Evolutionary conservation across 257 asterid genomes (phyloP).

Genomic region (Nicotiana sylvestris): DNA sequence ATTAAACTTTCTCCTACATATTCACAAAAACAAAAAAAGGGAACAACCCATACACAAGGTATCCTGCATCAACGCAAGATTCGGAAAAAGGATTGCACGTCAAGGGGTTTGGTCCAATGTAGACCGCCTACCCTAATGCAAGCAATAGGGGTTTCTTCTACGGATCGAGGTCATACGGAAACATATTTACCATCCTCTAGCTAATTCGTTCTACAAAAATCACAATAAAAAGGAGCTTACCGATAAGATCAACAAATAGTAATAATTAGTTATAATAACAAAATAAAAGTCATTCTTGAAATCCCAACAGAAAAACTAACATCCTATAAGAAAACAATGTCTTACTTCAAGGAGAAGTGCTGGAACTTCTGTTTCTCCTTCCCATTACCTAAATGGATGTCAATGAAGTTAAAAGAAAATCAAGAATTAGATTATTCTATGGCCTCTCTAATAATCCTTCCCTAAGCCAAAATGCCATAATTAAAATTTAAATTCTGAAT

Average conservation of each 20-base stretch:
- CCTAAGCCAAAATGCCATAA: neutral
- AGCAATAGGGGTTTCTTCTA: too few species aligned
- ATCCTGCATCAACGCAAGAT: too few species aligned
- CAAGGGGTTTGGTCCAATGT: too few species aligned
- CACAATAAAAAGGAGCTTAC: neutral
- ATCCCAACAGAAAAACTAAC: constrained; percentile 22
- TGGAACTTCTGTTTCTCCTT: constrained; percentile 1
- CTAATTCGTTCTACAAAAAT: neutral
- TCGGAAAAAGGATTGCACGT: fast-evolving
- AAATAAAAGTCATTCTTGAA: constrained; percentile 29
- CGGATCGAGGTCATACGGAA: too few species aligned
- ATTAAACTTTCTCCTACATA: too few species aligned
- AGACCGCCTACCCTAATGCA: too few species aligned
- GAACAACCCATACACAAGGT: too few species aligned
- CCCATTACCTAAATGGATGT: neutral
- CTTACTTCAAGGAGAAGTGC: constrained; percentile 1
- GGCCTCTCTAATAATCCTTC: neutral
- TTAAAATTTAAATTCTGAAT: neutral
- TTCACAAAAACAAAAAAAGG: too few species aligned
- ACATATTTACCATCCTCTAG: too few species aligned
- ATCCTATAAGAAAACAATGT: constrained; percentile 3
- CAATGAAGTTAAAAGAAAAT: constrained; percentile 6
- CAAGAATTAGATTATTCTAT: constrained; percentile 5
- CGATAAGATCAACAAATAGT: neutral
- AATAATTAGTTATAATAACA: neutral